Base-by-base conservation (phyloP, 169 alveolate genomes). In the Cryptosporidium felis region DNA sequence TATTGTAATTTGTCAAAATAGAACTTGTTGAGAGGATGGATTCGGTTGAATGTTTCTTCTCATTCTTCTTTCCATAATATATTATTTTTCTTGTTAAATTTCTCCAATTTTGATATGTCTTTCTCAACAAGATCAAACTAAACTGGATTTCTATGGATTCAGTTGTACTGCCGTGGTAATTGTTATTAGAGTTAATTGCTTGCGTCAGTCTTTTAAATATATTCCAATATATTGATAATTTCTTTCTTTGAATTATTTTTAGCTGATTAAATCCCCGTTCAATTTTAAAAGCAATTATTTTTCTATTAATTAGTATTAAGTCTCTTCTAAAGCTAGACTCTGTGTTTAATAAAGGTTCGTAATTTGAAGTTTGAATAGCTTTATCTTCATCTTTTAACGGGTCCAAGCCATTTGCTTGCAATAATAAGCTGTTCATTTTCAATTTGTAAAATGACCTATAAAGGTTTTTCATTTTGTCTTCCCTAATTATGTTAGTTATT, bases 201-300 rank as follows among this genome's bases (percentile, higher is more conserved):
- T 26, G 21, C 26, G 16, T 62, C n/a, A 1, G n/a, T n/a, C 41
- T 23, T 10, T 46, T 47, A 44, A 65, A 65, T 45, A 45, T 28
- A 26, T 5, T 46, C 81, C 81, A 65, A 46, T 65, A 65, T 44
- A 46, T 45, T 8, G 34, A 44, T 18, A 45, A 46, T 46, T 46
- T 65, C 45, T 49, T 65, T 12, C 10, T 65, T 14, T 46, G 5
- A 12, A 65, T 21, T 49, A 61, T 65, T 14, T 65, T 65, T 9
- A 65, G 2, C n/a, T 46, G 41, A 47, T 65, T 65, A 28, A 44
- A 44, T 45, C 81, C 81, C 21, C 49, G 81, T n/a, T 65, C 81
- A 49, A 45, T 45, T 65, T 65, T 65, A 65, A 65, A 65, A 6
- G 45, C n/a, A 5, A 65, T 18, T 18, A 65, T 65, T 30, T 62